Percentiles rank a stretch among this genome's conserved stretches.
Evolutionary conservation across 2,329 filamentous ascomycete genomes (phyloP).

Genomic region (Fusarium sp.): DNA sequence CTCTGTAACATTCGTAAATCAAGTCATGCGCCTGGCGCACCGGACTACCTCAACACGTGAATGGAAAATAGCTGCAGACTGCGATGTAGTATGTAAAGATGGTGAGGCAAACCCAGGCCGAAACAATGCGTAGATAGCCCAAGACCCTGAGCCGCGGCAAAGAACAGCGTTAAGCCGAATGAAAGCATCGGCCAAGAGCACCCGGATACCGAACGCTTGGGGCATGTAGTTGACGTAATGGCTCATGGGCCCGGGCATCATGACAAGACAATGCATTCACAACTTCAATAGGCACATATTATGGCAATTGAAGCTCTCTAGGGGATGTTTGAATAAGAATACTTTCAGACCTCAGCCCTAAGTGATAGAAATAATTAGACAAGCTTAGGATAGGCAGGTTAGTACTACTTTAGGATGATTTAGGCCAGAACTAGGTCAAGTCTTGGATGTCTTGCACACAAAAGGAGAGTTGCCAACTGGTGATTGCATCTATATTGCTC

Average conservation of each 20-base stretch:
- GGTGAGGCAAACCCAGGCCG: conserved; percentile 24
- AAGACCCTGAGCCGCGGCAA: conserved; percentile 29
- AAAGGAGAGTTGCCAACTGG: not conserved
- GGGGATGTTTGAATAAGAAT: not conserved
- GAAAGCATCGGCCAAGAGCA: conserved; percentile 29
- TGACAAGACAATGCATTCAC: not conserved
- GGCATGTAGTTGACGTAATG: conserved; percentile 36
- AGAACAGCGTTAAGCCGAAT: conserved; percentile 33
- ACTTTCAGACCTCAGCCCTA: not conserved
- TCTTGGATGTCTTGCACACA: not conserved
- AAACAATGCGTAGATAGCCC: conserved; percentile 41
- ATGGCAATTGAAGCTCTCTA: not conserved
- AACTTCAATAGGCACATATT: not conserved
- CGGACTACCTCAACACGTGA: not conserved
- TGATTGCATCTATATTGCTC: not conserved
- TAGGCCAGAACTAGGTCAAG: not conserved
- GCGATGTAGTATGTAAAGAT: not conserved
- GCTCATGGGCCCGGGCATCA: not conserved
- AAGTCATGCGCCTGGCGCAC: not conserved
- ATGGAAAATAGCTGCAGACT: not conserved
- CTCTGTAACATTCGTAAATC: not conserved
- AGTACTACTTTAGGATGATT: not conserved
- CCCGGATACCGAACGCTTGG: conserved; percentile 34
- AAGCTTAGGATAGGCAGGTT: not conserved
- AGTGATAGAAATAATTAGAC: not conserved